Evolutionary conservation across 1,139 yeast species (phyloP).

Genomic region (Komagataea norvegica): DNA sequence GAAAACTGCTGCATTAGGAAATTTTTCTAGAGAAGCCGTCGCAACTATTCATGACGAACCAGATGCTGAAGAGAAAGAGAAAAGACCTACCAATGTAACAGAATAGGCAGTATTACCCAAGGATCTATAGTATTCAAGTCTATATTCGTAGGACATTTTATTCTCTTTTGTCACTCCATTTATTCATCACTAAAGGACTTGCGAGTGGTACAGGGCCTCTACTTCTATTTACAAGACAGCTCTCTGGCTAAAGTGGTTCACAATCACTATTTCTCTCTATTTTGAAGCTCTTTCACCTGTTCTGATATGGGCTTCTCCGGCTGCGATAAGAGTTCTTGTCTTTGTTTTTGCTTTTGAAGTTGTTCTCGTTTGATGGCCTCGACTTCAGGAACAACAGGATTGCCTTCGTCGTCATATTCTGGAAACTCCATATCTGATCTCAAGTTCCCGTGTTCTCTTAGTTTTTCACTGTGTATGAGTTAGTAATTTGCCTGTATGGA

Average conservation of each 20-base stretch:
- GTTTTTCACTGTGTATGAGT: conserved; percentile 45
- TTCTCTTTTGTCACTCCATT: too few species aligned
- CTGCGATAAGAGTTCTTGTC: too few species aligned
- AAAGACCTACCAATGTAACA: too few species aligned
- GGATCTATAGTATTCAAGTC: too few species aligned
- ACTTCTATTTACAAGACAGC: conserved; percentile 2
- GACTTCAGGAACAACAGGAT: conserved; percentile 29
- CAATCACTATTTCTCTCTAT: not conserved
- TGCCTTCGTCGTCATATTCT: conserved; percentile 34
- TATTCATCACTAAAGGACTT: too few species aligned
- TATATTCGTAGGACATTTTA: too few species aligned
- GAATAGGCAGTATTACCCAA: too few species aligned
- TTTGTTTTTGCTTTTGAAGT: not conserved
- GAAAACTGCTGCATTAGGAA: conserved; percentile 2
- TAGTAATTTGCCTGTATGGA: not conserved
- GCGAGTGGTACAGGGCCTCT: too few species aligned
- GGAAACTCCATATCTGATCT: conserved; percentile 54
- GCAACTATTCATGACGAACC: too few species aligned
- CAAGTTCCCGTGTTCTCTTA: conserved; percentile 63
- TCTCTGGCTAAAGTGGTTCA: not conserved
- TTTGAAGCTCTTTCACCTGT: conserved; percentile 5
- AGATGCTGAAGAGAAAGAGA: too few species aligned
- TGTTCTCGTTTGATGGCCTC: conserved; percentile 6
- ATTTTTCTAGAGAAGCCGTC: too few species aligned
- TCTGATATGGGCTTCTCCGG: conserved; percentile 1